Conservation (phyloP, 2,329 filamentous ascomycete species). For the Colletotrichum lupini region DNA sequence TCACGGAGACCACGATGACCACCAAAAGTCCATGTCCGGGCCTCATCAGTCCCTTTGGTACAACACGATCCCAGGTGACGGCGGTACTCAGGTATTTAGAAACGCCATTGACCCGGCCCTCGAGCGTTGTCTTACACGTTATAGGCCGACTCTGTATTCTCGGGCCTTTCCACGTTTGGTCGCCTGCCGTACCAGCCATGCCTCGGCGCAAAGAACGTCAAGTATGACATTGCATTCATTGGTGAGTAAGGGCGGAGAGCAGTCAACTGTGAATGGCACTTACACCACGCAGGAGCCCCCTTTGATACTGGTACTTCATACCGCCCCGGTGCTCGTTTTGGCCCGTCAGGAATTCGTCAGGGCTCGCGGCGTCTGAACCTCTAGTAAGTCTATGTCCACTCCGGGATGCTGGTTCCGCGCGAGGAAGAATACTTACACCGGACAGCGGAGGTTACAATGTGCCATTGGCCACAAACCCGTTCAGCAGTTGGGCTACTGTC, state of each 20-base stretch:
- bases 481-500: conserved; percentile 83
- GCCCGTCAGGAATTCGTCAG: conserved; percentile 86
- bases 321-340: conserved; percentile 84
- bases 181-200: conserved; percentile 83
- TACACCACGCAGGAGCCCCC: conserved; percentile 69
- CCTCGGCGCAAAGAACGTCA: conserved; percentile 73
- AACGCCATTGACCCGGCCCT: background rate
- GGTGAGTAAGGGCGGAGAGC: conserved; percentile 56
- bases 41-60: conserved; percentile 85
- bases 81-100: conserved; percentile 77
- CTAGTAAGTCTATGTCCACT: conserved; percentile 71
- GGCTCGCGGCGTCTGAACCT: conserved; percentile 87
- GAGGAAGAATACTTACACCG: conserved; percentile 44
- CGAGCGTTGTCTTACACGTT: conserved; percentile 11
- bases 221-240: conserved; percentile 88
- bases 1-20: conserved; percentile 68
- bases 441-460: conserved; percentile 89
- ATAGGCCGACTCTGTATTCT: conserved; percentile 88
- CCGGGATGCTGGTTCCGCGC: conserved; percentile 27
- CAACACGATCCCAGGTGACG: conserved; percentile 83
- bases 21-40: conserved; percentile 73
- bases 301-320: conserved; percentile 91
- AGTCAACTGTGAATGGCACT: background rate
- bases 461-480: conserved; percentile 81
- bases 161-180: conserved; percentile 87